These are phyloP conservation scores for Moelleriella libera DNA, from an alignment of 2,329 filamentous ascomycete genomes.

Conservation along the genomic window DNA sequence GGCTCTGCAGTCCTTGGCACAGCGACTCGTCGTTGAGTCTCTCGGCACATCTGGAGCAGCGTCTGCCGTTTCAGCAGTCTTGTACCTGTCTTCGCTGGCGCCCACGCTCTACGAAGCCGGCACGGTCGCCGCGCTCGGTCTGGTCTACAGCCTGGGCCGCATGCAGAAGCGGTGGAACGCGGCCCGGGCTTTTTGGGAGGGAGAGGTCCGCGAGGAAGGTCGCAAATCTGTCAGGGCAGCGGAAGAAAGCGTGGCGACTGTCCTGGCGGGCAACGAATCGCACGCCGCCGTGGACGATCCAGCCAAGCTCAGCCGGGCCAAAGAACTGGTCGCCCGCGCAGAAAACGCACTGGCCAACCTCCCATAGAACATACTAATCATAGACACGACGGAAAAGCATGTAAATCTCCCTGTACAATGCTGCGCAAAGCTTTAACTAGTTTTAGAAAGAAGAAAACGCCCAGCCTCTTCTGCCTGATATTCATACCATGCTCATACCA, in stretches of 20 bases:
- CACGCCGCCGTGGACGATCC: constrained; percentile 12
- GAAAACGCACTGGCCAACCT: constrained; percentile 32
- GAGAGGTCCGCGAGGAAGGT: constrained; percentile 52
- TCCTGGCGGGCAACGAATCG: constrained; percentile 21
- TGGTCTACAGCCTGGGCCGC: constrained; percentile 42
- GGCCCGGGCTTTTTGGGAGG: constrained; percentile 47
- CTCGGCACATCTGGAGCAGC: constrained; percentile 56
- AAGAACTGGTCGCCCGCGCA: constrained; percentile 32
- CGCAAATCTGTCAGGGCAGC: constrained; percentile 45
- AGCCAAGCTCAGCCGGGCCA: constrained; percentile 18
- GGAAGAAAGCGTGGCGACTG: constrained; percentile 35
- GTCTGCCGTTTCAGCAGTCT: constrained; percentile 36
- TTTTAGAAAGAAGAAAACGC: too few relatives aligned
- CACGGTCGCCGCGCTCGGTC: constrained; percentile 44
- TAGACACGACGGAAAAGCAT: too few relatives aligned
- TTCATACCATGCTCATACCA: too few relatives aligned
- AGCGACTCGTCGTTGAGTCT: constrained; percentile 62
- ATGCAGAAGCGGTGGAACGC: constrained; percentile 51
- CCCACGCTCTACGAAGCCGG: constrained; percentile 45
- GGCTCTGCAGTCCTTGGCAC: constrained; percentile 56
- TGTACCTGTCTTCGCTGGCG: constrained; percentile 41
- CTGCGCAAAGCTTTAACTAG: too few relatives aligned
- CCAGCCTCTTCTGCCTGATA: too few relatives aligned
- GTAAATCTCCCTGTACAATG: too few relatives aligned
- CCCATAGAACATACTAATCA: constrained; percentile 18